Conservation (phyloP, 805 yeast genomes). For the Lipomyces anomalus region DNA sequence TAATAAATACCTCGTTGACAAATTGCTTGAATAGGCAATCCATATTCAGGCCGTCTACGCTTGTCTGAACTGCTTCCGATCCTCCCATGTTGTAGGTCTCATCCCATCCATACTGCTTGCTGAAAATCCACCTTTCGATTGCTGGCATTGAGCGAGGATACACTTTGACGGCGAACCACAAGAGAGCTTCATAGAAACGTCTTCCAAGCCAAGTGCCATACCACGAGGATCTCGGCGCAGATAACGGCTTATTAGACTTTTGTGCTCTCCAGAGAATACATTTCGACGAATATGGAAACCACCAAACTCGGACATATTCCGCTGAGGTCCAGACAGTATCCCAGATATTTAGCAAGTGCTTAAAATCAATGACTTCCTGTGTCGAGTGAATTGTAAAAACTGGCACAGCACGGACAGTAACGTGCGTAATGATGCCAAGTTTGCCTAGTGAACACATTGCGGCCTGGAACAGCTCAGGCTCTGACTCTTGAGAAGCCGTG, state of each 20-base stretch:
- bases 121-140: constrained; percentile 79
- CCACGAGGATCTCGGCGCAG: constrained; percentile 69
- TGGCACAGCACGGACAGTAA: constrained; percentile 80
- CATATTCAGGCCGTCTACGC: constrained; percentile 87
- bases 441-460: constrained; percentile 83
- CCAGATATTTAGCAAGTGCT: constrained; percentile 54
- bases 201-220: constrained; percentile 80
- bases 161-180: constrained; percentile 73
- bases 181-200: constrained; percentile 66
- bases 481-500: constrained; percentile 58
- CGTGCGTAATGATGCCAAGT: constrained; percentile 81
- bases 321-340: constrained; percentile 76
- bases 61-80: constrained; percentile 61
- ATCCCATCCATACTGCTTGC: constrained; percentile 72
- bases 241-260: constrained; percentile 59
- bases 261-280: constrained; percentile 89
- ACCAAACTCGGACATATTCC: constrained; percentile 93
- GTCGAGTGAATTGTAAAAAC: constrained; percentile 71
- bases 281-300: constrained; percentile 89
- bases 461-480: constrained; percentile 67
- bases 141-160: constrained; percentile 73
- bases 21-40: constrained; percentile 92
- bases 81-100: constrained; percentile 49
- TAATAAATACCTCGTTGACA: no score
- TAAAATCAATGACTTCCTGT: constrained; percentile 77